phyloP scores from a whole-genome alignment of 2,329 filamentous ascomycete genomes.

The Clonostachys sp. region DNA sequence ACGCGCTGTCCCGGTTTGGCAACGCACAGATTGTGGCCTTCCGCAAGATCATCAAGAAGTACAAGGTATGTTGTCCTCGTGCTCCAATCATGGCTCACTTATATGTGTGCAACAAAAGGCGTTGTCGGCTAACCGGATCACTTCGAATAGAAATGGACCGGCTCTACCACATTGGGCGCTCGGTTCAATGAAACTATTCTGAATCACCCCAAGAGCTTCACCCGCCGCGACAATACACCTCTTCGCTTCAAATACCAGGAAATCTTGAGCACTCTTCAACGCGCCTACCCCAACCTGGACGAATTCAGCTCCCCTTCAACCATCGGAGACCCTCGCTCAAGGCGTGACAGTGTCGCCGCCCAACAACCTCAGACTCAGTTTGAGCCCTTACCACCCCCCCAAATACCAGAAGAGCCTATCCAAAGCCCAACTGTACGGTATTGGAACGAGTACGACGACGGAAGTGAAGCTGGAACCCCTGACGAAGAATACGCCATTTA shows the following conservation, averaged over 20 bases:
- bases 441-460: slow-evolving; percentile 86
- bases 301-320: slow-evolving; percentile 31
- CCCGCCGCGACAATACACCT: slow-evolving; percentile 56
- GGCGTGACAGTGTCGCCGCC: slow-evolving; percentile 1
- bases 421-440: slow-evolving; percentile 40
- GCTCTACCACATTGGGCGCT: slow-evolving; percentile 58
- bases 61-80: slow-evolving; percentile 49
- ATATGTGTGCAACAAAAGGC: background rate
- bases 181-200: slow-evolving; percentile 66
- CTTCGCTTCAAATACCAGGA: slow-evolving; percentile 46
- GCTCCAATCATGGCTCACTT: background rate
- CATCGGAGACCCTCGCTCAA: slow-evolving; percentile 9
- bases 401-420: background rate
- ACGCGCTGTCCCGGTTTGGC: slow-evolving; percentile 66
- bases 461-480: slow-evolving; percentile 60
- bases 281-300: slow-evolving; percentile 31
- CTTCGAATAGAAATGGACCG: slow-evolving; percentile 68
- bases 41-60: slow-evolving; percentile 81
- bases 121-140: background rate
- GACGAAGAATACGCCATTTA: slow-evolving; percentile 68
- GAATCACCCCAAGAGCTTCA: slow-evolving; percentile 65
- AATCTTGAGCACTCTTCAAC: slow-evolving; percentile 39
- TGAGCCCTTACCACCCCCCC: slow-evolving; percentile 16
- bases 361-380: slow-evolving; percentile 11
- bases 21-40: slow-evolving; percentile 73